Evolutionary conservation across 345 rosid species (phyloP).

Genomic region (Boechera retrofracta): DNA sequence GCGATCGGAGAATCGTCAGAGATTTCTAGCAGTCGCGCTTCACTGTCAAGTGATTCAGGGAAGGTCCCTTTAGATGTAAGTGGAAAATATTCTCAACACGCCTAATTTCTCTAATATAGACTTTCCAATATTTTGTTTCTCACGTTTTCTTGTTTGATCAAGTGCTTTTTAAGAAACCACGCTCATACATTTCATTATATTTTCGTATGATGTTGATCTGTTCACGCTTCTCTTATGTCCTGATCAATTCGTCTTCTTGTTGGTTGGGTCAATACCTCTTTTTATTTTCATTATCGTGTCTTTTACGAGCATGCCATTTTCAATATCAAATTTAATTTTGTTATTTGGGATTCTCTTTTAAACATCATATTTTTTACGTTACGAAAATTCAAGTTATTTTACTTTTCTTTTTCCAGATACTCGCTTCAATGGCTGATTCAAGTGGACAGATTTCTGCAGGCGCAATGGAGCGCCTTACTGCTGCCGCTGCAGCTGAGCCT

Average conservation of each 20-base stretch:
- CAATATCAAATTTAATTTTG: neutral
- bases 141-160: slow-evolving; percentile 21
- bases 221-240: slow-evolving; percentile 10
- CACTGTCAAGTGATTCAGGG: slow-evolving; percentile 64
- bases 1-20: slow-evolving; percentile 62
- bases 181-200: slow-evolving; percentile 5
- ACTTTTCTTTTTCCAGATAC: slow-evolving; percentile 60
- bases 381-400: slow-evolving; percentile 31
- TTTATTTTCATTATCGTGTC: neutral
- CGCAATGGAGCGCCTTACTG: slow-evolving; percentile 94
- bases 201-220: slow-evolving; percentile 10
- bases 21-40: slow-evolving; percentile 61
- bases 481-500: slow-evolving; percentile 98
- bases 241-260: slow-evolving; percentile 4
- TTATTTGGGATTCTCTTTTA: slow-evolving; percentile 13
- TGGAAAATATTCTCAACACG: slow-evolving; percentile 41
- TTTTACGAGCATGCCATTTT: slow-evolving; percentile 29
- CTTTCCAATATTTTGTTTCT: slow-evolving; percentile 16
- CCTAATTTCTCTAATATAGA: slow-evolving; percentile 17
- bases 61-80: slow-evolving; percentile 91
- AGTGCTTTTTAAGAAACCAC: neutral
- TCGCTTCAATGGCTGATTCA: slow-evolving; percentile 98
- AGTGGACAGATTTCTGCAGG: slow-evolving; percentile 90
- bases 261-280: slow-evolving; percentile 18
- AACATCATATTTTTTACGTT: slow-evolving; percentile 13